A percentile compares a stretch with the other conserved stretches of the same genome.
Conservation (phyloP, 1,284 basidiomycete species). For the Cryptococcus jaspeensis region DNA sequence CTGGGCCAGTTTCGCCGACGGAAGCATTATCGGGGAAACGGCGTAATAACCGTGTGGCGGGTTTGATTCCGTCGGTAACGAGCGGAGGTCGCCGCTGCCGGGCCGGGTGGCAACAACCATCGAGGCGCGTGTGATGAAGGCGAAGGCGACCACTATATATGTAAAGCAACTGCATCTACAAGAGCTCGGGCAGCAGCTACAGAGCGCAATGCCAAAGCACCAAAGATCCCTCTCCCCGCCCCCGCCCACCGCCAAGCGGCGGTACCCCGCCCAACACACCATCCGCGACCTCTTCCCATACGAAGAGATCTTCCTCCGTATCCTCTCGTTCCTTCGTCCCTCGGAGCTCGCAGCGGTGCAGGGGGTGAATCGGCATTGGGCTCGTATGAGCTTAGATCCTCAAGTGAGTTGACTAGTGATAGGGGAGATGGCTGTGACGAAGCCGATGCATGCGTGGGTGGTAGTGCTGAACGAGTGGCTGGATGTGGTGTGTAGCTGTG, state of each 20-base stretch:
- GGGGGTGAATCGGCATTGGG: conserved; percentile 43
- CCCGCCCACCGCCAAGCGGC: not conserved
- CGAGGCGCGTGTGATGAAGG: not conserved
- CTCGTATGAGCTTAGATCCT: conserved; percentile 44
- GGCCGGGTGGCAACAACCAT: not conserved
- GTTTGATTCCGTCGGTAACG: not conserved
- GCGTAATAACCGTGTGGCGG: too few species aligned
- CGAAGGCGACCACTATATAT: too few species aligned
- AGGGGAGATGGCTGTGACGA: not conserved
- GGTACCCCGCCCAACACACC: not conserved
- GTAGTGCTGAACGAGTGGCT: conserved; percentile 20
- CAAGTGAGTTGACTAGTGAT: conserved; percentile 28
- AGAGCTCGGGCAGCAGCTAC: too few species aligned
- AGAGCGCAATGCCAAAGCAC: not conserved
- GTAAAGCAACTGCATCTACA: too few species aligned
- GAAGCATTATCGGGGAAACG: too few species aligned
- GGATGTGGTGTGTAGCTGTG: conserved; percentile 30
- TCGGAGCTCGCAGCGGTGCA: conserved; percentile 42
- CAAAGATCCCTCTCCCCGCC: not conserved
- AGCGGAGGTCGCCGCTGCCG: too few species aligned
- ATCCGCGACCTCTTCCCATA: conserved; percentile 37
- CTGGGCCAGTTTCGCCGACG: too few species aligned
- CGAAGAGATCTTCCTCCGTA: conserved; percentile 50
- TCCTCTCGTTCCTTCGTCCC: conserved; percentile 41
- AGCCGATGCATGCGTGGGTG: conserved; percentile 12